These are phyloP conservation scores for Styphnolobium japonicum DNA, from an alignment of 306 rosid species.

Conservation along the genomic window DNA sequence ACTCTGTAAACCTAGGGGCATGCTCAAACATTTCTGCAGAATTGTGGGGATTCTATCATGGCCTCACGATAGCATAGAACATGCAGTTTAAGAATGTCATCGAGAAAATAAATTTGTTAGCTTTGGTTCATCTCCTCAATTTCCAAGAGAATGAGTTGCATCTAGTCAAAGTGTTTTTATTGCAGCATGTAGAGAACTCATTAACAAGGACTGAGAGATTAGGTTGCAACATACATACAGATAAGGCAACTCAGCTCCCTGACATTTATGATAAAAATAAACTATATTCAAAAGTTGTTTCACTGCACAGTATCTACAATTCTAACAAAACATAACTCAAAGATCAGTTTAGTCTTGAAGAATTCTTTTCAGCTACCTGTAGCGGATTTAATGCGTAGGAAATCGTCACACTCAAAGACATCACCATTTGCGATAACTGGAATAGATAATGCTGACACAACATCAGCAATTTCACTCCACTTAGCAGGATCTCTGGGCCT, in stretches of 20 bases:
- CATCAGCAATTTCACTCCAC: slow-evolving; percentile 89
- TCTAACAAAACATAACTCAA: slow-evolving; percentile 13
- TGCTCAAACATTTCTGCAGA: slow-evolving; percentile 11
- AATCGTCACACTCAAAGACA: slow-evolving; percentile 70
- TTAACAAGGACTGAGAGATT: not conserved
- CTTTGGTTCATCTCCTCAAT: slow-evolving; percentile 10
- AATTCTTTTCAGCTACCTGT: slow-evolving; percentile 59
- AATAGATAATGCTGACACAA: slow-evolving; percentile 77
- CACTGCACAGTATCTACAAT: slow-evolving; percentile 2
- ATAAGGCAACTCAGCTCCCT: not conserved
- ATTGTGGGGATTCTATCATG: slow-evolving; percentile 4
- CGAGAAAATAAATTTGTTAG: not conserved
- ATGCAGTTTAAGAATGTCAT: not conserved
- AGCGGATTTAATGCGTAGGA: slow-evolving; percentile 61
- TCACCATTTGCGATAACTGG: slow-evolving; percentile 93
- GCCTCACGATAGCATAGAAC: not conserved
- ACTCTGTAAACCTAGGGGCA: not conserved
- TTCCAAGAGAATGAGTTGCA: not conserved
- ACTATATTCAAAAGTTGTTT: not conserved
- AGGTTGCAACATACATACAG: slow-evolving; percentile 18
- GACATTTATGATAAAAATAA: not conserved
- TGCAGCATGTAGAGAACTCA: not conserved
- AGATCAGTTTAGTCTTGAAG: not conserved
- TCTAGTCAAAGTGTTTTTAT: not conserved
- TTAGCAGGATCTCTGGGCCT: slow-evolving; percentile 96